phyloP scores from a whole-genome alignment of 1,284 basidiomycete species.

The Psilocybe mexicana region DNA sequence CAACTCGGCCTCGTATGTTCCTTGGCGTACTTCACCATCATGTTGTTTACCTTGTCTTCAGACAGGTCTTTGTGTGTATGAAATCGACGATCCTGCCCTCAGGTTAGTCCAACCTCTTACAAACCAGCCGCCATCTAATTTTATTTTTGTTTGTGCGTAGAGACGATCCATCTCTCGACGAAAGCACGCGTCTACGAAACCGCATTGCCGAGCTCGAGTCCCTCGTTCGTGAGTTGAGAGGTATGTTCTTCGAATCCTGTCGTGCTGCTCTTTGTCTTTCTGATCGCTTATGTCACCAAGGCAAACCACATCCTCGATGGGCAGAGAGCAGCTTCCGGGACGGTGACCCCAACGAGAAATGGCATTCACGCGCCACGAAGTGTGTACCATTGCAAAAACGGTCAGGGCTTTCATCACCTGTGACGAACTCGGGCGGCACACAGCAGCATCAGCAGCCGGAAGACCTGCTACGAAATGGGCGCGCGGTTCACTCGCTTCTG shows the following conservation, averaged over 20 bases:
- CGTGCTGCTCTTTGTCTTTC: background rate
- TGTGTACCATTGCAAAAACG: constrained; percentile 43
- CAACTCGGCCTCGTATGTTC: constrained; percentile 70
- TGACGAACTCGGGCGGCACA: constrained; percentile 28
- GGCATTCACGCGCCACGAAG: constrained; percentile 82
- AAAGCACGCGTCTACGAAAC: constrained; percentile 78
- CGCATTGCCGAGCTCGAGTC: constrained; percentile 89
- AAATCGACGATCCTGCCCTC: constrained; percentile 84
- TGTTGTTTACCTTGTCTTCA: constrained; percentile 30
- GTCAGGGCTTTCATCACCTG: constrained; percentile 17
- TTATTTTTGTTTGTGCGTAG: constrained; percentile 37
- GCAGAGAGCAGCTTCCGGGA: constrained; percentile 75
- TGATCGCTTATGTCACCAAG: constrained; percentile 35
- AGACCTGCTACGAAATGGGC: constrained; percentile 32
- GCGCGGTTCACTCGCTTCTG: constrained; percentile 42
- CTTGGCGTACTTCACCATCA: constrained; percentile 5
- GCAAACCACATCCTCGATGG: constrained; percentile 82
- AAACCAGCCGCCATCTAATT: constrained; percentile 7
- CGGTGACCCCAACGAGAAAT: constrained; percentile 76
- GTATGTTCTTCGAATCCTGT: constrained; percentile 37
- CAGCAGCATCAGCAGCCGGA: constrained; percentile 23
- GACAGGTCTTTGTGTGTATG: constrained; percentile 91
- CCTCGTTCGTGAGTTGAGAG: constrained; percentile 79
- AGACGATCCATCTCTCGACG: constrained; percentile 82
- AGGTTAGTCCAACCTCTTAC: constrained; percentile 44